Evolutionary conservation across 208 protist species (phyloP).

Genomic region (Trypanosoma brucei): DNA sequence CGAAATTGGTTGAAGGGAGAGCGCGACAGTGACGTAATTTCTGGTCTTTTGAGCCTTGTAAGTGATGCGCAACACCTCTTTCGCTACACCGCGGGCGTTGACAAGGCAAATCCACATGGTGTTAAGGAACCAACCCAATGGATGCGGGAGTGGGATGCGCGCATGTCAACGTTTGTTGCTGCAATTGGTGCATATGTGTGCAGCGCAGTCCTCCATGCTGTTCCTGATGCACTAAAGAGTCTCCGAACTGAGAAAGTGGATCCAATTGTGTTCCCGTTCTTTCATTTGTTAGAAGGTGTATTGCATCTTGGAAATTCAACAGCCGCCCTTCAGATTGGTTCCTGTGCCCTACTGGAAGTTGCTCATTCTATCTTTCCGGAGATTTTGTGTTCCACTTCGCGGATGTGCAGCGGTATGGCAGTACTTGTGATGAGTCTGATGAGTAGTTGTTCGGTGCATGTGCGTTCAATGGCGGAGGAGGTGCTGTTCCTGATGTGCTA

Average conservation of each 20-base stretch:
- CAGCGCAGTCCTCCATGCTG: constrained; percentile 60
- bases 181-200: constrained; percentile 59
- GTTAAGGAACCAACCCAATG: constrained; percentile 1
- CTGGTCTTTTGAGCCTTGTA: constrained; percentile 65
- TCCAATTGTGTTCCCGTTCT: constrained; percentile 72
- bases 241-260: constrained; percentile 44
- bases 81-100: constrained; percentile 47
- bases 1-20: constrained; percentile 47
- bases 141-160: constrained; percentile 64
- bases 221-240: constrained; percentile 46
- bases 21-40: constrained; percentile 41
- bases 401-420: constrained; percentile 73
- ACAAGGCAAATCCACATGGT: constrained; percentile 21
- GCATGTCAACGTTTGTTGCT: constrained; percentile 66
- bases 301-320: constrained; percentile 77
- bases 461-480: constrained; percentile 50
- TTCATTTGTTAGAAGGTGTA: constrained; percentile 77
- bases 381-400: constrained; percentile 68
- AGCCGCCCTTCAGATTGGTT: constrained; percentile 71
- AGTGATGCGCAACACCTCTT: constrained; percentile 68
- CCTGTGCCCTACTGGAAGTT: constrained; percentile 61
- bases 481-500: constrained; percentile 80
- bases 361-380: constrained; percentile 74
- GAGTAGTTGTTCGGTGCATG: constrained; percentile 80
- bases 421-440: constrained; percentile 81